Conservation (phyloP, 441 rosid genomes). For the Rhodomyrtus psidioides region DNA sequence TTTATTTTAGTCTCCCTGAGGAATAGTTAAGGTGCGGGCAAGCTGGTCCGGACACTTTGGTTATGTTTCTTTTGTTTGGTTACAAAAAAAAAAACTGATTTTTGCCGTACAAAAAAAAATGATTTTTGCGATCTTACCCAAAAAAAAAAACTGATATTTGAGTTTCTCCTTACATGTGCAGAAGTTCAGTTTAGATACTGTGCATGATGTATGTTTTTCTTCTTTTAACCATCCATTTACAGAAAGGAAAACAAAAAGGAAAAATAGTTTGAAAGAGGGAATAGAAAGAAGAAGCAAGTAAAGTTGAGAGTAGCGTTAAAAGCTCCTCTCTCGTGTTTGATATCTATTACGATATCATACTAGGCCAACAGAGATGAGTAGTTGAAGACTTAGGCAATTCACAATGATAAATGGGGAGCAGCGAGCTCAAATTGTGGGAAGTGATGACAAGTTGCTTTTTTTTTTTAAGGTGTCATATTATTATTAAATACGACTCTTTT, state of each 20-base stretch:
- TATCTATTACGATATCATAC: not conserved
- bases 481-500: slow-evolving; percentile 1
- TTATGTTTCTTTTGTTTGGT: no score
- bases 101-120: no score
- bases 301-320: not conserved
- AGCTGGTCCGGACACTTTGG: no score
- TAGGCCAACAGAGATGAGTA: not conserved
- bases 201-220: not conserved
- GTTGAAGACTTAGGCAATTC: not conserved
- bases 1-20: no score
- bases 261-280: not conserved
- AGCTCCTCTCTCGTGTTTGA: not conserved
- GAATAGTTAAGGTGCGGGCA: no score
- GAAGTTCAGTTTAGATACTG: not conserved
- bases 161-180: not conserved
- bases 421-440: not conserved
- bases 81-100: not conserved
- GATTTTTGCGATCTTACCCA: no score
- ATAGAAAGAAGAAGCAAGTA: not conserved
- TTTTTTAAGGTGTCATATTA: not conserved
- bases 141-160: not conserved
- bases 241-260: not conserved
- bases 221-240: not conserved
- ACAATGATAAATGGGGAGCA: not conserved
- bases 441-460: not conserved